Evolutionary conservation across 2,329 filamentous ascomycete species (phyloP).

Genomic region (Xylariaceae sp.): DNA sequence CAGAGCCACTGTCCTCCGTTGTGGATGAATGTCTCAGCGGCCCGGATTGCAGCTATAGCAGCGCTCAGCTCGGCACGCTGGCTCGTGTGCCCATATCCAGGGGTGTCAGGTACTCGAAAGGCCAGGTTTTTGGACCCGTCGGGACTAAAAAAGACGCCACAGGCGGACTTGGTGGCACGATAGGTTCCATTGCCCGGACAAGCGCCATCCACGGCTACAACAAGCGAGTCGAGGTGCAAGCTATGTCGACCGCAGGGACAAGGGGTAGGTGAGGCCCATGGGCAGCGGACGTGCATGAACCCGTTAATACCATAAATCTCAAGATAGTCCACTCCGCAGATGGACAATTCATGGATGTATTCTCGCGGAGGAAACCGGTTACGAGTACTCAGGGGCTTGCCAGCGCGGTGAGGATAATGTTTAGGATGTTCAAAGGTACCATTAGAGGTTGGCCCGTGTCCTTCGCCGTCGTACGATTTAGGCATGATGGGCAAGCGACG

Average conservation of each 20-base stretch:
- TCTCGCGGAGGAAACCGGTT: no score
- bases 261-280: background rate
- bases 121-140: background rate
- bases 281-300: constrained; percentile 10
- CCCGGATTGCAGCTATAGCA: constrained; percentile 9
- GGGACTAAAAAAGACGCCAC: constrained; percentile 13
- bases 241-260: constrained; percentile 17
- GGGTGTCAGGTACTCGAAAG: background rate
- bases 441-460: no score
- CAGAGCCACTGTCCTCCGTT: constrained; percentile 20
- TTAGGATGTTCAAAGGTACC: no score
- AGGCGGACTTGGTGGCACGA: constrained; percentile 10
- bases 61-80: constrained; percentile 22
- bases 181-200: constrained; percentile 21
- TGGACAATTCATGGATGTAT: no score
- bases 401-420: no score
- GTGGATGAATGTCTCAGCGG: background rate
- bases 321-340: no score
- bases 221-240: constrained; percentile 24
- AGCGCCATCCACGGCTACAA: constrained; percentile 25
- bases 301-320: background rate
- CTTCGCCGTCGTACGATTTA: no score
- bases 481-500: no score
- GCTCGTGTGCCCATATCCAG: constrained; percentile 14
- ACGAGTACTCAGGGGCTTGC: no score